Conservation (phyloP, 78 protist species). For the Dictyostelium discoideum region dicty_2.7 NC_007089.4:4953501-4954000, state of each 20-base stretch:
- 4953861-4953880: not conserved
- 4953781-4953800: not conserved
- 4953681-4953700: too few relatives aligned
- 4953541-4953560: not conserved
- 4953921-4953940: not conserved
- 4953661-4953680: not conserved
- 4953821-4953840: not conserved
- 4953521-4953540: too few relatives aligned
- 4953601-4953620: not conserved
- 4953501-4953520: not conserved
- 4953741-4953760: not conserved
- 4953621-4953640: not conserved
- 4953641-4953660: not conserved
- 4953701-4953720: not conserved
- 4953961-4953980: slow-evolving; percentile 91
- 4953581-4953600: too few relatives aligned
- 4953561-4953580: not conserved
- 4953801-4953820: not conserved
- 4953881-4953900: too few relatives aligned
- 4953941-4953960: too few relatives aligned
- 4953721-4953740: not conserved
- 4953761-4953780: too few relatives aligned
- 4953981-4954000: slow-evolving; percentile 95
- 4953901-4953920: too few relatives aligned
- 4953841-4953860: too few relatives aligned